Evolutionary conservation across 2,329 filamentous ascomycete species (phyloP).

Genomic region (Dothistroma septosporum): DNA sequence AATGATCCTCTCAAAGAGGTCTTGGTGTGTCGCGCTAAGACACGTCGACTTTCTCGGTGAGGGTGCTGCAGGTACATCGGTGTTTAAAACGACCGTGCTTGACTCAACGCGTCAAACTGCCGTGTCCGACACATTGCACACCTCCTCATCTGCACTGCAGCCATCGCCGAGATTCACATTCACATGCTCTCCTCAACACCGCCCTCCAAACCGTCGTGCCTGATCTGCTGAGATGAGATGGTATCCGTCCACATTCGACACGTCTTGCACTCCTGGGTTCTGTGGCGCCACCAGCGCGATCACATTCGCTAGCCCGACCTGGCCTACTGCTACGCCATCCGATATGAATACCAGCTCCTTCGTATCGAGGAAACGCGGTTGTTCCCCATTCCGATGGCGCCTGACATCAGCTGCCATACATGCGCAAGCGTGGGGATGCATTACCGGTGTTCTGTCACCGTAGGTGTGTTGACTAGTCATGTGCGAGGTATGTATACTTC

Average conservation of each 20-base stretch:
- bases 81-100: no score
- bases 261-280: neutral
- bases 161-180: no score
- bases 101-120: no score
- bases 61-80: no score
- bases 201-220: no score
- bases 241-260: neutral
- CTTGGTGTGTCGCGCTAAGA: no score
- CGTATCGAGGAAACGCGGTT: neutral
- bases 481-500: conserved; percentile 1
- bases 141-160: no score
- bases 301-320: neutral
- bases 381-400: neutral
- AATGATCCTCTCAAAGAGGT: no score
- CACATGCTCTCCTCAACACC: no score
- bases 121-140: no score
- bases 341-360: neutral
- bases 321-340: neutral
- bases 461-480: neutral
- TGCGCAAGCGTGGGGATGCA: neutral
- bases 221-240: no score
- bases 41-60: no score
- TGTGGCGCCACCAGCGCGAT: neutral
- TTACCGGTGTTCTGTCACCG: neutral
- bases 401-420: neutral